Conservation (phyloP, 495 filamentous ascomycete species). For the Hyaloscypha finlandica region DNA sequence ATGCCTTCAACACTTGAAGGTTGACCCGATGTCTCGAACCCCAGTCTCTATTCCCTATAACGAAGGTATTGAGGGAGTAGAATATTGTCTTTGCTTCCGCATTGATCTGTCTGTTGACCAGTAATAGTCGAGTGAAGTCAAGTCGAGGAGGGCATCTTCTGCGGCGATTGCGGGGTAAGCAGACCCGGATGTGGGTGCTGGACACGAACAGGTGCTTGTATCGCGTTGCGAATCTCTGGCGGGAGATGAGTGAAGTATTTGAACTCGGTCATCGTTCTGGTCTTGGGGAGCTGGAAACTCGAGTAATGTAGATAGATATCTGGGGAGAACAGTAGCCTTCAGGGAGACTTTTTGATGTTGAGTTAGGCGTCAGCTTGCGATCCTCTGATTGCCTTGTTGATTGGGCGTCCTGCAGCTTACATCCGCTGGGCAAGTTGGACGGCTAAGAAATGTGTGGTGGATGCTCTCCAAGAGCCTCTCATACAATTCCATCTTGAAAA, state of each 20-base stretch:
- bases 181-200: not conserved
- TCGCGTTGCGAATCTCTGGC: not conserved
- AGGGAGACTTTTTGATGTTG: no score
- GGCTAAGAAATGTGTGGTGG: no score
- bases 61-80: conserved; percentile 13
- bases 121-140: not conserved
- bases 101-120: conserved; percentile 6
- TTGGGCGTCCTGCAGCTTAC: no score
- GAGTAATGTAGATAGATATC: not conserved
- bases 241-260: not conserved
- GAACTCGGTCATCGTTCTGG: not conserved
- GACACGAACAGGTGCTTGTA: not conserved
- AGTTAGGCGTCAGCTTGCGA: not conserved
- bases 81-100: conserved; percentile 2
- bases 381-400: no score
- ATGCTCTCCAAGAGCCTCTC: no score
- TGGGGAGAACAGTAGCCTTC: no score
- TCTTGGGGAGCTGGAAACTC: not conserved
- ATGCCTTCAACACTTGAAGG: conserved; percentile 10
- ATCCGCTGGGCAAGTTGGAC: no score
- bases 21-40: conserved; percentile 1
- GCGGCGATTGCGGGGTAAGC: not conserved
- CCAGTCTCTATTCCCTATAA: conserved; percentile 6
- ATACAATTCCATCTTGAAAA: no score
- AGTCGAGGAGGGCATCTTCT: not conserved